Percentiles rank a stretch among this genome's conserved stretches.
These are phyloP conservation scores for Cutaneotrichosporon daszewskae DNA, from an alignment of 1,284 basidiomycete genomes.

Conservation along the genomic window DNA sequence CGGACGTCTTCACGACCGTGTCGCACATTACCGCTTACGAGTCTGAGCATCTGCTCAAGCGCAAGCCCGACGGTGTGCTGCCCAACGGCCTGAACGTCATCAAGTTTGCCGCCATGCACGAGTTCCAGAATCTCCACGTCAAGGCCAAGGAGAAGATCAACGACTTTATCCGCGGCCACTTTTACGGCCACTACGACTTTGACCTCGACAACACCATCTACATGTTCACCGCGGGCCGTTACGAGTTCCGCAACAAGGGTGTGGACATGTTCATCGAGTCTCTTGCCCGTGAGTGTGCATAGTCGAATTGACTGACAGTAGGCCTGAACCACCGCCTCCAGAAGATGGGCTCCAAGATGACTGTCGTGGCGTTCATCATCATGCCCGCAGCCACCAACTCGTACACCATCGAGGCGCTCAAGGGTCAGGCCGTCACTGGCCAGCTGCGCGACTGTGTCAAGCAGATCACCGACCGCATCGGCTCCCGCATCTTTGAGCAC, in stretches of 20 bases:
- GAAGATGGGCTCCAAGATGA: slow-evolving; percentile 68
- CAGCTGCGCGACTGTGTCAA: slow-evolving; percentile 90
- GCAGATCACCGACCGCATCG: slow-evolving; percentile 89
- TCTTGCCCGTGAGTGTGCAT: slow-evolving; percentile 62
- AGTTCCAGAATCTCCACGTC: slow-evolving; percentile 94
- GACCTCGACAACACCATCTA: slow-evolving; percentile 95
- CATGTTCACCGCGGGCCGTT: slow-evolving; percentile 97
- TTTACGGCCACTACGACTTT: slow-evolving; percentile 96
- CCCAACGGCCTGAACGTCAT: slow-evolving; percentile 97
- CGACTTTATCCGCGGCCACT: slow-evolving; percentile 94
- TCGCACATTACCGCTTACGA: slow-evolving; percentile 98
- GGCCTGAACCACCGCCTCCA: slow-evolving; percentile 79
- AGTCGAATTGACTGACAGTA: no score
- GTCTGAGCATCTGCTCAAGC: slow-evolving; percentile 88
- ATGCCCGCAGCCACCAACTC: slow-evolving; percentile 95
- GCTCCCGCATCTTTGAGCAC: slow-evolving; percentile 85
- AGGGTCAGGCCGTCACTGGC: slow-evolving; percentile 96
- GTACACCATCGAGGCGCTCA: slow-evolving; percentile 95
- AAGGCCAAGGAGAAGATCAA: slow-evolving; percentile 93
- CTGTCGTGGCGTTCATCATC: slow-evolving; percentile 97
- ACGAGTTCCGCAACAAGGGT: slow-evolving; percentile 98
- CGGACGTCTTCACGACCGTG: slow-evolving; percentile 97
- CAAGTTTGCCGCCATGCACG: slow-evolving; percentile 92
- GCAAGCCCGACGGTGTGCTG: slow-evolving; percentile 93
- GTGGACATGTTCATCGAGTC: slow-evolving; percentile 99